These are phyloP conservation scores for Boletus semigastroideus DNA, from an alignment of 1,284 basidiomycete species.

Conservation along the genomic window DNA sequence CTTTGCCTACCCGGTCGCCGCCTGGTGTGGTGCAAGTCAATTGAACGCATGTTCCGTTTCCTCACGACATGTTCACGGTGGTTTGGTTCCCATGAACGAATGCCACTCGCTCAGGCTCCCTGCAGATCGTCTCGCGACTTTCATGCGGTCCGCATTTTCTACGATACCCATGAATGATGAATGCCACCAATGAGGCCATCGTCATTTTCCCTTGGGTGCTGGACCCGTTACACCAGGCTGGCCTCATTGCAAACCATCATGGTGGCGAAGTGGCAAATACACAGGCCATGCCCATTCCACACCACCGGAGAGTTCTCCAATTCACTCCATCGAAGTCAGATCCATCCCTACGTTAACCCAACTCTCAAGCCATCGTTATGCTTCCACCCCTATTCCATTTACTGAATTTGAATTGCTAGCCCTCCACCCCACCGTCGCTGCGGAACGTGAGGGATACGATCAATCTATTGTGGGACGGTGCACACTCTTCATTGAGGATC, in stretches of 20 bases:
- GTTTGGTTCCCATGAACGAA: slow-evolving; percentile 5
- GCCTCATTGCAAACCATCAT: slow-evolving; percentile 20
- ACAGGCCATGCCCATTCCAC: slow-evolving; percentile 7
- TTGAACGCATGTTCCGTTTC: not conserved
- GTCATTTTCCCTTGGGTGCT: not conserved
- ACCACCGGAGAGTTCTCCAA: not conserved
- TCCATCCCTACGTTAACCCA: slow-evolving; percentile 9
- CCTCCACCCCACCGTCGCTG: slow-evolving; percentile 54
- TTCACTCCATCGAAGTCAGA: slow-evolving; percentile 2
- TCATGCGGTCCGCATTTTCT: slow-evolving; percentile 7
- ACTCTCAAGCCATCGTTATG: slow-evolving; percentile 38
- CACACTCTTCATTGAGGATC: slow-evolving; percentile 65
- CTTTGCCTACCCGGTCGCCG: not conserved
- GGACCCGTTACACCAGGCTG: slow-evolving; percentile 4
- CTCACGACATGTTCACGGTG: not conserved
- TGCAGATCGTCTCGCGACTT: slow-evolving; percentile 18
- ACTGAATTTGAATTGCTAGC: slow-evolving; percentile 36
- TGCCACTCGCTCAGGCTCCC: not conserved
- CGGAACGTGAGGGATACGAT: slow-evolving; percentile 47
- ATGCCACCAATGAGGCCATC: slow-evolving; percentile 5
- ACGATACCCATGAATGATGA: not conserved
- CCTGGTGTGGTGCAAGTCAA: not conserved
- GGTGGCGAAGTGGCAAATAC: slow-evolving; percentile 5
- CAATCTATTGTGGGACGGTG: slow-evolving; percentile 48
- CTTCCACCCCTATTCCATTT: slow-evolving; percentile 14